Percentiles rank a stretch among this genome's conserved stretches.
phyloP scores from a whole-genome alignment of 164 flowering plant species.

The Vitis vinifera region ASM3070453v1 NC_081806.1:19597501-19598000 shows the following conservation, averaged over 20 bases:
- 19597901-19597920: constrained; percentile 41
- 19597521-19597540: constrained; percentile 58
- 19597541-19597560: constrained; percentile 22
- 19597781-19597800: constrained; percentile 69
- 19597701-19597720: constrained; percentile 28
- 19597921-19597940: too few relatives aligned
- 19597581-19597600: too few relatives aligned
- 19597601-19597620: constrained; percentile 18
- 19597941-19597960: too few relatives aligned
- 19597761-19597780: constrained; percentile 55
- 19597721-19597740: constrained; percentile 60
- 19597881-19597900: constrained; percentile 52
- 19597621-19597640: constrained; percentile 2
- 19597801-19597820: constrained; percentile 54
- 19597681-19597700: too few relatives aligned
- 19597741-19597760: constrained; percentile 40
- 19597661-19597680: too few relatives aligned
- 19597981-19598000: too few relatives aligned
- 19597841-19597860: neutral
- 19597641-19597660: too few relatives aligned
- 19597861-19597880: constrained; percentile 25
- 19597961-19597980: too few relatives aligned
- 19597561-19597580: too few relatives aligned
- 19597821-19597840: constrained; percentile 58
- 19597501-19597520: constrained; percentile 45